These are phyloP conservation scores for thale cress (Arabidopsis thaliana) DNA, from an alignment of 345 rosid genomes.

Conservation along the genomic window TAIR10.1 NC_003076.8:21320501-21321000, in stretches of 20 bases:
- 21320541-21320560: too few species aligned
- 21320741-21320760: constrained; percentile 44
- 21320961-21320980: constrained; percentile 2
- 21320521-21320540: constrained; percentile 44
- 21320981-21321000: neutral
- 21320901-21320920: neutral
- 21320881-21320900: constrained; percentile 7
- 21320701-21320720: constrained; percentile 41
- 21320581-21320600: constrained; percentile 2
- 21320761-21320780: constrained; percentile 38
- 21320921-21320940: neutral
- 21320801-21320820: constrained; percentile 12
- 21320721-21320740: constrained; percentile 46
- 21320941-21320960: constrained; percentile 7
- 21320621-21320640: constrained; percentile 50
- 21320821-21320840: neutral
- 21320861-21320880: constrained; percentile 20
- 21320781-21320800: constrained; percentile 17
- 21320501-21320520: constrained; percentile 49
- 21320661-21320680: constrained; percentile 31
- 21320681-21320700: constrained; percentile 39
- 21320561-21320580: constrained; percentile 11
- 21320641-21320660: constrained; percentile 33
- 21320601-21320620: constrained; percentile 49
- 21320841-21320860: constrained; percentile 4